Base-by-base conservation (phyloP, 495 filamentous ascomycete species). In the Trichoderma erinaceum region DNA sequence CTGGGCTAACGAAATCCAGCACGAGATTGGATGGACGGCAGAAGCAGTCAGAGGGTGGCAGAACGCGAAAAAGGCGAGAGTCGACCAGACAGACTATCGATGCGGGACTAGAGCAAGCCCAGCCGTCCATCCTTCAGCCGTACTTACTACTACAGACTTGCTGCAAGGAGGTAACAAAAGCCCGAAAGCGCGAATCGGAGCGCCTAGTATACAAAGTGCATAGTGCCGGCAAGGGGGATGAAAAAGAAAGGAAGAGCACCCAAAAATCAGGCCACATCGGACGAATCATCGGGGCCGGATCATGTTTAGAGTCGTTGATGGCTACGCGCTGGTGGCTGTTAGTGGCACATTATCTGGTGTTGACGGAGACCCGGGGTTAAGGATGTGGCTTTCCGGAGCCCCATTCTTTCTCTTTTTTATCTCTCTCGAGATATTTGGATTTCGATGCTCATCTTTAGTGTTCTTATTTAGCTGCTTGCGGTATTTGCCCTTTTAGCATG, bases 181-280 rank as follows among this genome's bases (percentile, higher is more conserved):
- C 56, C 11, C 56, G 27, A 61, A 12, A 21, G 27, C 23, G 56
- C 56, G 56, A 61, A 61, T 61, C 56, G 32, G 44, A 13, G 44
- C 12, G 13, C 6, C n/a, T 25, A 29, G 21, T 29, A 29, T 4
- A 29, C 29, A 29, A n/a, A n/a, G n/a, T n/a, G n/a, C 12, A 23
- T 32, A 27, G 23, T 61, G 23, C 15, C 56, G 10, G 23, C 8
- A n/a, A 15, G 4, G n/a, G 56, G 23, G 56, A 27, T 10, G 13
- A 23, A n/a, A 10, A 23, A 6, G 48, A 52, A n/a, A 52, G n/a
- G 48, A 10, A n/a, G n/a, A 18, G 3, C 8, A n/a, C 29, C 29
- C 29, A 10, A 29, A 32, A 61, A 61, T 61, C 56, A 61, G 56
- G 56, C 56, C 56, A 61, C 56, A 61, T 61, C 56, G 23, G 23